Evolutionary conservation across 2,329 filamentous ascomycete species (phyloP).

Genomic region (Aspergillus caelatus): DNA sequence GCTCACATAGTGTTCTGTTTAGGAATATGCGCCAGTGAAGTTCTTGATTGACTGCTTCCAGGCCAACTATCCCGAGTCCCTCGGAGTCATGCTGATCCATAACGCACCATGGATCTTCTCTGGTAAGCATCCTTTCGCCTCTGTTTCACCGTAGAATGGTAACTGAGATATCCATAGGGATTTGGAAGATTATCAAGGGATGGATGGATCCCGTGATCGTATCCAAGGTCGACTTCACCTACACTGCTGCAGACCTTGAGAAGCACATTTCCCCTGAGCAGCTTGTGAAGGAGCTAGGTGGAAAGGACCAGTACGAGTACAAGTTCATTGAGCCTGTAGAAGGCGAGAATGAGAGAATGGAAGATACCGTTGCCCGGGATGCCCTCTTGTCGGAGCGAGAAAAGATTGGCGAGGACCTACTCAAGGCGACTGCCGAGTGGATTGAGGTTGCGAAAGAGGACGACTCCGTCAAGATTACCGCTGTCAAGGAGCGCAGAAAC

Average conservation of each 20-base stretch:
- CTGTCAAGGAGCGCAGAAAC: background rate
- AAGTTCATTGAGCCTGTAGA: background rate
- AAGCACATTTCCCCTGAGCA: constrained; percentile 64
- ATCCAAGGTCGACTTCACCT: constrained; percentile 88
- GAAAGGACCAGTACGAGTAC: background rate
- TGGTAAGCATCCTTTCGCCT: background rate
- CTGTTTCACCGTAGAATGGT: background rate
- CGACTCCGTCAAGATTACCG: background rate
- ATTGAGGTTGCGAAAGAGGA: background rate
- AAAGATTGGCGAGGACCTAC: background rate
- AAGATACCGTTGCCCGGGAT: background rate
- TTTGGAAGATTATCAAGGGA: constrained; percentile 90
- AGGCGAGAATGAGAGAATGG: background rate
- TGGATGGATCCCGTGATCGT: constrained; percentile 98
- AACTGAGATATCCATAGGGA: constrained; percentile 49
- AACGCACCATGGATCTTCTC: constrained; percentile 76
- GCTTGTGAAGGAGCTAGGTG: background rate
- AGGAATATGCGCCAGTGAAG: constrained; percentile 91
- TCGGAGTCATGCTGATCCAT: constrained; percentile 89
- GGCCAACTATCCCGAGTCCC: constrained; percentile 91
- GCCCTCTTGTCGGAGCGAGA: background rate
- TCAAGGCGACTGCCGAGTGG: background rate
- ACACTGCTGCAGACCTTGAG: constrained; percentile 73
- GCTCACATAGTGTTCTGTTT: background rate
- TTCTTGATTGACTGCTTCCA: constrained; percentile 99